Percentiles rank a stretch among this genome's conserved stretches.
These are phyloP conservation scores for Salvia sclarea DNA, from an alignment of 305 asterid species.

Conservation along the genomic window DNA sequence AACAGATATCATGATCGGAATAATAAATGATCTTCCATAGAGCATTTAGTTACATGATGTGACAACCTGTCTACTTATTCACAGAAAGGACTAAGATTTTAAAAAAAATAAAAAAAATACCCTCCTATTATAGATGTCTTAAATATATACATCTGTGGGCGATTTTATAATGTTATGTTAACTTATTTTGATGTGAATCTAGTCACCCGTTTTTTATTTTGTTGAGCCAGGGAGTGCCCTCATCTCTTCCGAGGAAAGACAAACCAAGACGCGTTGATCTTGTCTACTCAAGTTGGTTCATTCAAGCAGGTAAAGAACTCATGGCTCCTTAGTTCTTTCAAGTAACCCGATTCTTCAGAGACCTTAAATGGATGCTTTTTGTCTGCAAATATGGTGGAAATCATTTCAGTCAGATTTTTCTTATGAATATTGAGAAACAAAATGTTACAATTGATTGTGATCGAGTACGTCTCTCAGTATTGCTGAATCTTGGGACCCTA, in stretches of 20 bases:
- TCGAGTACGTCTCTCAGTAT: not conserved
- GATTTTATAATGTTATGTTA: not conserved
- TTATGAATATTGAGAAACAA: not conserved
- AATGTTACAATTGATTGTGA: not conserved
- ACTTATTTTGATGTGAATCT: constrained; percentile 12
- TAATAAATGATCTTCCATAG: not conserved
- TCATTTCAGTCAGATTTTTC: not conserved
- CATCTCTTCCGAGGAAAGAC: constrained; percentile 59
- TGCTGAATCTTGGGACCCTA: not conserved
- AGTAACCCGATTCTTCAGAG: constrained; percentile 10
- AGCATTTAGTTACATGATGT: not conserved
- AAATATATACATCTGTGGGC: not conserved
- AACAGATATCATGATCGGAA: not conserved
- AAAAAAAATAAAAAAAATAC: no score
- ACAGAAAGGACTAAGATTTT: no score
- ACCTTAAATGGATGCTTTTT: not conserved
- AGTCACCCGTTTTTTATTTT: constrained; percentile 13
- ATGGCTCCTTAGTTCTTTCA: not conserved
- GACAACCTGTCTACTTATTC: not conserved
- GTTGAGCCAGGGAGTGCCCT: constrained; percentile 72
- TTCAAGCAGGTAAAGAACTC: constrained; percentile 69
- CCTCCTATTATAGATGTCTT: not conserved
- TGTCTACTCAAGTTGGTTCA: constrained; percentile 84
- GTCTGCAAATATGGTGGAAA: not conserved
- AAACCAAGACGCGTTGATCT: constrained; percentile 86